Evolutionary conservation across 1,284 basidiomycete genomes (phyloP).

Genomic region (Boletellus deceptivus): DNA sequence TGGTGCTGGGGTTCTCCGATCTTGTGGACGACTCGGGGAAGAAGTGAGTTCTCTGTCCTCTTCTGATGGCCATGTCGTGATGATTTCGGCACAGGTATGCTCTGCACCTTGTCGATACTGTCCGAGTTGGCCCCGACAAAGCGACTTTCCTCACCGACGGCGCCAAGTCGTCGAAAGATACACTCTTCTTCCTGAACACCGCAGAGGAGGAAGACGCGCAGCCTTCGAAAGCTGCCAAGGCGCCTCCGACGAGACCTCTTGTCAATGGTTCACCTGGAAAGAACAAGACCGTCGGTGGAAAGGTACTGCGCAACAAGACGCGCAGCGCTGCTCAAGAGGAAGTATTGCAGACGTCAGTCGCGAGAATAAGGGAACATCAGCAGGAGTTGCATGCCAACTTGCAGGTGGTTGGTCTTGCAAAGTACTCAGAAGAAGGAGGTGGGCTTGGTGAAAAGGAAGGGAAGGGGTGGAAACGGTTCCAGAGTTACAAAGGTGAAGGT

Average conservation of each 20-base stretch:
- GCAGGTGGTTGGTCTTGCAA: constrained; percentile 81
- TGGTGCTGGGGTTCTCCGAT: constrained; percentile 84
- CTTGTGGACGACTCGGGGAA: constrained; percentile 75
- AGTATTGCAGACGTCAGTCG: constrained; percentile 64
- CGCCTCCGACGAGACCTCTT: constrained; percentile 49
- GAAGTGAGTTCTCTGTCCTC: constrained; percentile 48
- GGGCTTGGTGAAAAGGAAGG: constrained; percentile 76
- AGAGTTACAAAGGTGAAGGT: constrained; percentile 94
- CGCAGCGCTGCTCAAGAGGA: constrained; percentile 80
- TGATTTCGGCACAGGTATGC: constrained; percentile 62
- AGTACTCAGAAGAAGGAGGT: constrained; percentile 77
- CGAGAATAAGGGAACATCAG: constrained; percentile 87
- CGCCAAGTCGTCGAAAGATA: constrained; percentile 79
- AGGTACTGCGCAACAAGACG: constrained; percentile 82
- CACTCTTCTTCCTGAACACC: constrained; percentile 79
- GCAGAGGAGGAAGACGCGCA: constrained; percentile 54
- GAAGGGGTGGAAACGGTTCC: constrained; percentile 93
- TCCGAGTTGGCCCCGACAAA: constrained; percentile 72
- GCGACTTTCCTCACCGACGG: constrained; percentile 81
- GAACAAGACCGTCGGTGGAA: constrained; percentile 74
- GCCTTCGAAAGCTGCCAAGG: constrained; percentile 57
- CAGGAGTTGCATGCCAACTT: constrained; percentile 77
- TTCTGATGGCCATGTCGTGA: constrained; percentile 6
- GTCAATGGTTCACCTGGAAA: constrained; percentile 66
- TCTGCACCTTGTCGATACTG: constrained; percentile 87